Base-by-base conservation (phyloP, 108 stramenopile species). In the Nitzschia sp. region DNA sequence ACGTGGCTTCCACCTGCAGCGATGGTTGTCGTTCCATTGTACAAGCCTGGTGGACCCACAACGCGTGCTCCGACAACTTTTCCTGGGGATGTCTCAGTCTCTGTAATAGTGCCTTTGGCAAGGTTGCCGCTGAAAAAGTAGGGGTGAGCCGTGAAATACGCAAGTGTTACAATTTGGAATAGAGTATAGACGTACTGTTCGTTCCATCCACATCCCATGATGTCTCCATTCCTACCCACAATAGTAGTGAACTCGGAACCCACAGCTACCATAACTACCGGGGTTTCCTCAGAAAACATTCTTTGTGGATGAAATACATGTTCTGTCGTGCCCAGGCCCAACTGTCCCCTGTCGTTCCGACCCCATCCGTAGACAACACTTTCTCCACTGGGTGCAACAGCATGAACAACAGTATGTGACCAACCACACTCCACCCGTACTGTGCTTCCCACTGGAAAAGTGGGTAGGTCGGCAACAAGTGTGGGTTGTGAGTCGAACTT, bases 191-290 rank as follows among this genome's bases (percentile, higher is more conserved):
- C 88, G 65, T 42, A 61, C 59, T 93, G 92, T 69, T 93, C 92
- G 59, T 93, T 93, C 92, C 92, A 93, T 10, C 92, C 92, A 44
- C 78, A 81, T 14, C 79, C 69, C 56, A 60, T 81, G 21, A 93
- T 77, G 0, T 55, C 34, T 17, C 74, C 79, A 22, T 71, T 57
- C 0, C 1, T 61, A 51, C 84, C 83, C 17, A 90, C 50, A 12
- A 83, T 51, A 55, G 80, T 78, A n/a, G 89, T 87, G 41, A 80
- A 90, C 54, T 90, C 89, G 14, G 87, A 81, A 46, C 92, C 89
- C 51, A 87, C 88, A 57, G 75, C 79, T 40, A 77, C 76, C 3
- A 63, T 41, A 34, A 58, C 10, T 25, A 87, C 38, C 8, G 54
- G 3, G 6, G 34, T 54, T n/a, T n/a, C n/a, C 17, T 59, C 41